Evolutionary conservation across 257 asterid species (phyloP), one percentile per base, ranked within the genome.

Genomic region (Solanum rostratum): DNA sequence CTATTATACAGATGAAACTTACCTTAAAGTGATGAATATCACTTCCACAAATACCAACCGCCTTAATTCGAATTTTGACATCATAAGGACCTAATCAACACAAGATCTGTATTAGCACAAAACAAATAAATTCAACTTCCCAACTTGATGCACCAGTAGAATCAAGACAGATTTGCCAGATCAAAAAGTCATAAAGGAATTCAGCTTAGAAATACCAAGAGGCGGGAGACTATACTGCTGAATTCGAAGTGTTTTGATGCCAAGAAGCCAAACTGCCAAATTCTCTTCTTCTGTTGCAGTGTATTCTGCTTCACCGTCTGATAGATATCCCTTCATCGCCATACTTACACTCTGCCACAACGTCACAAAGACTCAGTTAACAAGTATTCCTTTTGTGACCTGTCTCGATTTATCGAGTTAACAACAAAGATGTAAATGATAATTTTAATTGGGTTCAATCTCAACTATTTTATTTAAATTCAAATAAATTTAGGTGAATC

Each of bases 261-360:
- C 96, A 60, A 94, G 87, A 84, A 94, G 99, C 97, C 99, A 96
- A 87, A 98, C 98, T 63, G 98, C 99, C 97, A 93, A 92, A 90
- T 93, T 96, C 85, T 89, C 94, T 84, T 88, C 92, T 74, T 84
- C 92, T 39, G 79, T 41, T 41, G 41, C 52, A 85, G 9, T 81
- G 59, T 81, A 84, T 41, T 70, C 79, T 39, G 10, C 79, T 37
- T 37, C 52, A 37, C 49, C 29, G 15, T 20, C 52, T 70, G 79
- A 70, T 39, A 70, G n/a, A 19, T 37, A 27, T 70, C 16, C 22
- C 33, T n/a, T 71, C 20, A 22, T 70, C 53, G 9, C 55, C 80
- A 71, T 71, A 43, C 55, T 71, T 43, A 71, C 37, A 3, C 54
- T n/a, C 55, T 41, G 18, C 79, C 53, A 41, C 79, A 39, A 41